Base-by-base conservation (phyloP, 805 yeast species). In the Vanderwaltozyma tropicalis region DNA sequence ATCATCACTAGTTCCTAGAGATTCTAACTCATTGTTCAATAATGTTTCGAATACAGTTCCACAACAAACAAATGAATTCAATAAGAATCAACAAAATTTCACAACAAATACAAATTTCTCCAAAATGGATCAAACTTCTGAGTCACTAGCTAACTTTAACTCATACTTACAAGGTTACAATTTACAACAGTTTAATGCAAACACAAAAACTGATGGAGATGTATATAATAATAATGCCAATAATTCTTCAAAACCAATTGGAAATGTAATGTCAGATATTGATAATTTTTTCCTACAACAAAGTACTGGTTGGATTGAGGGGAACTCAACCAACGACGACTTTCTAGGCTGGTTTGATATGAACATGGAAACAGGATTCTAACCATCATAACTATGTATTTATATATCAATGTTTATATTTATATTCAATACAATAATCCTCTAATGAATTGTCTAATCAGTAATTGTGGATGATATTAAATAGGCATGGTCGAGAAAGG, bases 331-430 rank as follows among this genome's bases (percentile, higher is more conserved):
- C 35, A 53, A 55, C 11, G 96, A 88, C 53, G 96, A 88, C 55
- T 81, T 88, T 51, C 64, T 88, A 33, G 96, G 96, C 11, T 88
- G 95, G 95, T 82, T 88, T 66, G 95, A 85, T 55, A 76, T 78
- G 57, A 80, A 80, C 50, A 74, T 73, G 80, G 76, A 74, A 3
- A 79, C 78, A 0, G 79, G 72, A 42, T 75, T 76, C 50, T 74
- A 26, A 31, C 22, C 6, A 16, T n/a, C 14, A 25, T 13, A 20
- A 8, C 18, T 8, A 14, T 27, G 18, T 27, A n/a, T 27, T 27
- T 27, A 27, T 14, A n/a, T 27, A 15, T 8, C 10, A 11, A 33
- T 25, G 18, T 33, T 19, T 33, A 15, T 8, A 24, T 24, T 24
- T 8, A 24, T n/a, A n/a, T n/a, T n/a, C n/a, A n/a, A n/a, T n/a